Evolutionary conservation across 1,284 basidiomycete species (phyloP).

Genomic region (Puccinia novopanici): DNA sequence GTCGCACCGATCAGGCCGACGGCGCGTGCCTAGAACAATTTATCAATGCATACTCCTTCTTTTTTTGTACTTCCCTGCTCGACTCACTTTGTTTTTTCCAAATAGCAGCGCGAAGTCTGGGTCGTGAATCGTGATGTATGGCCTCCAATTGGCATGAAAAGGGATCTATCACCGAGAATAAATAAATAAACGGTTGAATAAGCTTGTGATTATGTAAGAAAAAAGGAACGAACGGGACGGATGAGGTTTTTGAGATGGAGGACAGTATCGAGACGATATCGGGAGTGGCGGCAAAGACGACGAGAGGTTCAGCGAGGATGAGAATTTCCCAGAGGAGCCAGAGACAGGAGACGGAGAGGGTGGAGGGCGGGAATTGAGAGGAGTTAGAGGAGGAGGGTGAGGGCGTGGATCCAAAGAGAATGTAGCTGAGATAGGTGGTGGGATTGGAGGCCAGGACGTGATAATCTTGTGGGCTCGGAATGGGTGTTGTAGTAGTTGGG

Average conservation of each 20-base stretch:
- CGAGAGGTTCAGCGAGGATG: conserved; percentile 80
- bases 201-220: conserved; percentile 3
- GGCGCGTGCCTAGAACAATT: conserved; percentile 68
- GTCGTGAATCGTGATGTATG: conserved; percentile 95
- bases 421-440: conserved; percentile 62
- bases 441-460: conserved; percentile 78
- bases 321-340: conserved; percentile 91
- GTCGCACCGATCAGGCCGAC: conserved; percentile 87
- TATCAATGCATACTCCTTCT: neutral
- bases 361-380: conserved; percentile 42
- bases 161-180: conserved; percentile 60
- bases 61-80: neutral
- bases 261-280: conserved; percentile 77
- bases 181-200: conserved; percentile 44
- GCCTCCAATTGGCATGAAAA: conserved; percentile 79
- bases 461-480: conserved; percentile 17
- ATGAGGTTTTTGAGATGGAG: conserved; percentile 73
- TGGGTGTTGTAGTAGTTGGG: conserved; percentile 9
- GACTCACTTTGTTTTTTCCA: conserved; percentile 63
- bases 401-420: conserved; percentile 58
- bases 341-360: conserved; percentile 51
- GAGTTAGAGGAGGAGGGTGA: neutral
- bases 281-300: conserved; percentile 75
- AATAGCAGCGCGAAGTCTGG: conserved; percentile 75
- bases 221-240: conserved; percentile 69